Evolutionary conservation across 2,329 filamentous ascomycete species (phyloP).

Genomic region (Sporothrix pseudoabietina): DNA sequence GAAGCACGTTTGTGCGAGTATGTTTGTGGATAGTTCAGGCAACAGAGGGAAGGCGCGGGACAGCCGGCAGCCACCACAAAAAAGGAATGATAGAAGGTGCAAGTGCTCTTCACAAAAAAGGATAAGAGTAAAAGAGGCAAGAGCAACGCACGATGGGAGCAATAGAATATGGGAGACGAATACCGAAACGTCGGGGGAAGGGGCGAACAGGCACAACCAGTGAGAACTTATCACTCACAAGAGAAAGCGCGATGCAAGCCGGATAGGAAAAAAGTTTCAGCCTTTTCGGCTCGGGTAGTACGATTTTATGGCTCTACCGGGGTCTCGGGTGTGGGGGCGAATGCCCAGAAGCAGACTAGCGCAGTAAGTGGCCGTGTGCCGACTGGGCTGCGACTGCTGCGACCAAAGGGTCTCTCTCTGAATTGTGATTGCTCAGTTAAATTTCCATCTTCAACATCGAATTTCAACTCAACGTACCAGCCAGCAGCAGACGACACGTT

Average conservation of each 20-base stretch:
- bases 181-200: constrained; percentile 16
- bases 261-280: constrained; percentile 36
- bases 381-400: constrained; percentile 8
- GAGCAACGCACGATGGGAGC: constrained; percentile 22
- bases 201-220: constrained; percentile 16
- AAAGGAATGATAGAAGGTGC: not conserved
- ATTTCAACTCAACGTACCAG: not conserved
- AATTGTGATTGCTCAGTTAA: constrained; percentile 20
- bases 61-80: not conserved
- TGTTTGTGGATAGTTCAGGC: constrained; percentile 9
- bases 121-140: not conserved
- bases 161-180: constrained; percentile 7
- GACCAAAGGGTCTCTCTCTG: constrained; percentile 20
- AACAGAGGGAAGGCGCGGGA: constrained; percentile 27
- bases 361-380: not conserved
- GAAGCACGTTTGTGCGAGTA: not conserved
- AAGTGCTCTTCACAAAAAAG: not conserved
- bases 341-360: not conserved
- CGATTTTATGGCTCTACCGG: constrained; percentile 5
- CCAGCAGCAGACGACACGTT: constrained; percentile 18
- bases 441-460: not conserved
- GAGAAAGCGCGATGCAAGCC: constrained; percentile 24
- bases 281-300: constrained; percentile 29
- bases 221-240: constrained; percentile 10
- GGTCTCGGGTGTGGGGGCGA: not conserved